These are phyloP conservation scores for Brassica hybrid DNA, from an alignment of 441 rosid species.

Conservation along the genomic window DNA sequence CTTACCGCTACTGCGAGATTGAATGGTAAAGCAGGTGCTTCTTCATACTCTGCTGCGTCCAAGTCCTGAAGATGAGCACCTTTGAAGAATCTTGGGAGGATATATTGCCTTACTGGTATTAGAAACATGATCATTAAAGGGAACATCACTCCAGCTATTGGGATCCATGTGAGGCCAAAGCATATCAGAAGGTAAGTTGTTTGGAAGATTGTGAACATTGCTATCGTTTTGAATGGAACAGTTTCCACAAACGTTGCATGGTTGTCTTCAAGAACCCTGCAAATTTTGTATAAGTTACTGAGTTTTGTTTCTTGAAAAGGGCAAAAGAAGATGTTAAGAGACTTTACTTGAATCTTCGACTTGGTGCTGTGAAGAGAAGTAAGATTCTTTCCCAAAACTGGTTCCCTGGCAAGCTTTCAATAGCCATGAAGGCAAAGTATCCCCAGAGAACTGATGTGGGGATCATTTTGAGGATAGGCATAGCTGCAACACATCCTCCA, in stretches of 20 bases:
- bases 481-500: conserved; percentile 91
- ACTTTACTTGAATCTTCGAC: conserved; percentile 84
- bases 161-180: conserved; percentile 94
- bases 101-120: conserved; percentile 83
- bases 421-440: conserved; percentile 97
- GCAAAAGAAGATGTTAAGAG: background rate
- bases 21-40: conserved; percentile 88
- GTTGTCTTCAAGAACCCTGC: conserved; percentile 91
- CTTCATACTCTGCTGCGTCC: conserved; percentile 92
- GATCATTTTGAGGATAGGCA: conserved; percentile 90
- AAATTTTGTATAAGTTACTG: conserved; percentile 15
- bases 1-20: conserved; percentile 62
- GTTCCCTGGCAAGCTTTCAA: conserved; percentile 92
- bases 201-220: conserved; percentile 74
- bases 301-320: conserved; percentile 10
- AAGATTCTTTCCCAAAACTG: conserved; percentile 96
- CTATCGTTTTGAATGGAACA: conserved; percentile 88
- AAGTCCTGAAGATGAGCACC: conserved; percentile 83
- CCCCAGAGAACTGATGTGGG: conserved; percentile 98
- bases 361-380: conserved; percentile 87
- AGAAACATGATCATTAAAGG: conserved; percentile 93
- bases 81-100: conserved; percentile 86
- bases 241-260: conserved; percentile 93
- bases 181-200: conserved; percentile 71
- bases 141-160: conserved; percentile 91